Conservation (phyloP, 805 yeast genomes). For the Trichomonascus vanleenenianus region DNA sequence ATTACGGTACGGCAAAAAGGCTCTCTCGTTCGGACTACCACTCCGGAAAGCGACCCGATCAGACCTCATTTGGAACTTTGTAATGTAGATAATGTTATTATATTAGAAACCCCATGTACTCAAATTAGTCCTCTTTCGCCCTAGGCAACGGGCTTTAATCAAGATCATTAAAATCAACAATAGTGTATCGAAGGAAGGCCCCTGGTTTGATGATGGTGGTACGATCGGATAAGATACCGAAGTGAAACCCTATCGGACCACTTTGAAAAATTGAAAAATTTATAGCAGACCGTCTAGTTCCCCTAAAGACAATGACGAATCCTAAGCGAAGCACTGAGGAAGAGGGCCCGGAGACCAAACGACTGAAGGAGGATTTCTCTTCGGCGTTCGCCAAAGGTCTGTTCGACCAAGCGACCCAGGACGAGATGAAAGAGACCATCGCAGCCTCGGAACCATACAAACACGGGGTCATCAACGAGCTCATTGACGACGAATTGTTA, state of each 20-base stretch:
- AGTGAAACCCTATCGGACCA: neutral
- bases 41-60: too few relatives aligned
- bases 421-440: constrained; percentile 28
- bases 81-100: too few relatives aligned
- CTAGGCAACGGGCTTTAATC: too few relatives aligned
- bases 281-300: neutral
- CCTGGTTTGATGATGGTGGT: too few relatives aligned
- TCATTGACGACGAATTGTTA: constrained; percentile 70
- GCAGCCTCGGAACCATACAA: constrained; percentile 64
- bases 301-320: neutral
- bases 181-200: too few relatives aligned
- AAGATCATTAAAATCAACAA: too few relatives aligned
- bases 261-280: neutral
- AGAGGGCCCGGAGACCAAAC: constrained; percentile 2
- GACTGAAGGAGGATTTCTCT: neutral
- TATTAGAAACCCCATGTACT: too few relatives aligned
- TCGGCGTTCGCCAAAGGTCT: constrained; percentile 11
- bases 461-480: constrained; percentile 77
- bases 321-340: constrained; percentile 1
- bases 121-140: too few relatives aligned
- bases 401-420: constrained; percentile 8
- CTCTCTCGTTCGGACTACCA: too few relatives aligned
- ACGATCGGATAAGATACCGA: neutral
- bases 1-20: too few relatives aligned
- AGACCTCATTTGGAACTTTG: too few relatives aligned